Conservation (phyloP, 2,329 filamentous ascomycete genomes). For the Alternaria triticina region DNA sequence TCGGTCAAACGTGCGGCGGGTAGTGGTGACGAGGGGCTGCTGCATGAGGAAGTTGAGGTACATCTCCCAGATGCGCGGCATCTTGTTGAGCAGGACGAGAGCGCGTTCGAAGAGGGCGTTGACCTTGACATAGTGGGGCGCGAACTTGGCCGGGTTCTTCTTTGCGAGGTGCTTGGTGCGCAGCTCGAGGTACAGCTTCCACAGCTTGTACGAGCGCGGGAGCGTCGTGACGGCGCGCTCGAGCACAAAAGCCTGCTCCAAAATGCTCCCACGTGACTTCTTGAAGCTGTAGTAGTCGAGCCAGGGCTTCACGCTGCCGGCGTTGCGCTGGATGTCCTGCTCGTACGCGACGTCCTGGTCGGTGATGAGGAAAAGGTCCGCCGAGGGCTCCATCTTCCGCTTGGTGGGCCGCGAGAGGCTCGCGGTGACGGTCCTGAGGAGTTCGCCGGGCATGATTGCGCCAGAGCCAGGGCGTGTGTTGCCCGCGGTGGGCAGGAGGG, state of each 20-base stretch:
- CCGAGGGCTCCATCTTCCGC: slow-evolving; percentile 44
- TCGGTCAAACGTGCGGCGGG: slow-evolving; percentile 87
- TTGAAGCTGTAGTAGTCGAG: slow-evolving; percentile 94
- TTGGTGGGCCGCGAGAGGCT: slow-evolving; percentile 44
- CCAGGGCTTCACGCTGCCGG: slow-evolving; percentile 90
- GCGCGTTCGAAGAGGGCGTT: slow-evolving; percentile 94
- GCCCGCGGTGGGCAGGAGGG: slow-evolving; percentile 39
- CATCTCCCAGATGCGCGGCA: slow-evolving; percentile 98
- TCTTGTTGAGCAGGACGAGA: slow-evolving; percentile 93
- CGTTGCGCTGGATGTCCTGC: slow-evolving; percentile 88
- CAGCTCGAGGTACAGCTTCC: slow-evolving; percentile 95
- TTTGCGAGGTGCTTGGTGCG: slow-evolving; percentile 80
- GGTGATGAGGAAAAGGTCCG: slow-evolving; percentile 60
- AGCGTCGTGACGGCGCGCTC: slow-evolving; percentile 90
- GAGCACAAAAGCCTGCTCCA: slow-evolving; percentile 86
- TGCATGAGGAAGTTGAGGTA: slow-evolving; percentile 89
- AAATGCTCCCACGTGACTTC: slow-evolving; percentile 78
- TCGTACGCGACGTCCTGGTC: slow-evolving; percentile 96
- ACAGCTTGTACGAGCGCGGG: slow-evolving; percentile 95
- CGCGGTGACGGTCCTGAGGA: slow-evolving; percentile 47
- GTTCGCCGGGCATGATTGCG: slow-evolving; percentile 54
- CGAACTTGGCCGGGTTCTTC: slow-evolving; percentile 81
- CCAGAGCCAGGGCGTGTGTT: slow-evolving; percentile 32
- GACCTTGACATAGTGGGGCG: slow-evolving; percentile 86
- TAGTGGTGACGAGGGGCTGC: slow-evolving; percentile 89